Conservation (phyloP, 1,139 yeast species). For the Pichia sp. region DNA sequence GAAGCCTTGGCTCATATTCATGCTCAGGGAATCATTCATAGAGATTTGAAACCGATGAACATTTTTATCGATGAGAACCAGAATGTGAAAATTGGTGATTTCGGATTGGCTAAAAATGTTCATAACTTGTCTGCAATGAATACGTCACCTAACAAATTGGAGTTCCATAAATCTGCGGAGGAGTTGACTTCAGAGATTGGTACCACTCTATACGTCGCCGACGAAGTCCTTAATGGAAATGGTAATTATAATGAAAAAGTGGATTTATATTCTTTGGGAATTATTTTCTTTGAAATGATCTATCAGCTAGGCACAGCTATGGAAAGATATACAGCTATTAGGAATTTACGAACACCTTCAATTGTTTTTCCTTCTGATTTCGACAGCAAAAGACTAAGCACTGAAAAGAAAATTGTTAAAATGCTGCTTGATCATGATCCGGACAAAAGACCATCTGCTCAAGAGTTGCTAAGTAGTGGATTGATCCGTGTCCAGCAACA, state of each 20-base stretch:
- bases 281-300: constrained; percentile 93
- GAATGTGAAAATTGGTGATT: constrained; percentile 92
- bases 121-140: constrained; percentile 39
- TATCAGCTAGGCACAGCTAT: constrained; percentile 79
- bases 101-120: constrained; percentile 87
- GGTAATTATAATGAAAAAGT: constrained; percentile 87
- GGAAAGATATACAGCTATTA: constrained; percentile 78
- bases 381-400: constrained; percentile 42
- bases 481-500: constrained; percentile 83
- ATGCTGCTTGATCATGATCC: constrained; percentile 77
- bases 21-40: constrained; percentile 87
- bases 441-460: constrained; percentile 70
- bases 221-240: constrained; percentile 68
- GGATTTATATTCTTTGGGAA: constrained; percentile 92
- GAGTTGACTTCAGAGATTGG: constrained; percentile 92
- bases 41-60: constrained; percentile 94
- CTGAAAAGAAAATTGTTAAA: constrained; percentile 63
- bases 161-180: constrained; percentile 39
- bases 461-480: constrained; percentile 72
- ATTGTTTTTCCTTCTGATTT: constrained; percentile 69
- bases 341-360: constrained; percentile 52
- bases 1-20: constrained; percentile 93
- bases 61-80: constrained; percentile 88
- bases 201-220: constrained; percentile 87
- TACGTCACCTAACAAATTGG: constrained; percentile 18